These are phyloP conservation scores for Trichoderma reesei DNA, from an alignment of 495 filamentous ascomycete species.

Conservation along the genomic window DNA sequence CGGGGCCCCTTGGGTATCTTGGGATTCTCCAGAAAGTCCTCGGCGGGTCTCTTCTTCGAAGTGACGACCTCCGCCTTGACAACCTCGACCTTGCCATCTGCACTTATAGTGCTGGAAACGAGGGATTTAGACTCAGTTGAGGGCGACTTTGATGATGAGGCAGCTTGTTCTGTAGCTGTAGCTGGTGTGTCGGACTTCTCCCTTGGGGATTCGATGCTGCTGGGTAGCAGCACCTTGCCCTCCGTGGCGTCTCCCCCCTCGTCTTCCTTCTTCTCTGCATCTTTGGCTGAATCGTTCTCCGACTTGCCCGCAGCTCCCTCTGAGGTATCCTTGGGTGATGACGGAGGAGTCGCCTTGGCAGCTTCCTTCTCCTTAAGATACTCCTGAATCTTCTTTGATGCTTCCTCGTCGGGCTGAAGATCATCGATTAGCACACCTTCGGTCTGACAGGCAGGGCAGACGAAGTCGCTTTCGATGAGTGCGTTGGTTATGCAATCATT, in stretches of 20 bases:
- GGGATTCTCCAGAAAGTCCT: slow-evolving; percentile 56
- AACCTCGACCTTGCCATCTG: slow-evolving; percentile 20
- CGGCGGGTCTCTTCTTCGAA: slow-evolving; percentile 72
- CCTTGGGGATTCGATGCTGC: neutral
- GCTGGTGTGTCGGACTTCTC: slow-evolving; percentile 31
- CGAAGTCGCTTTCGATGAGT: slow-evolving; percentile 93
- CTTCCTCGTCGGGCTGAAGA: slow-evolving; percentile 70
- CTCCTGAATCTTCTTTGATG: slow-evolving; percentile 62
- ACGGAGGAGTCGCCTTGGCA: slow-evolving; percentile 22
- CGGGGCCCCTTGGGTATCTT: slow-evolving; percentile 53
- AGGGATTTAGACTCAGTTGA: slow-evolving; percentile 12
- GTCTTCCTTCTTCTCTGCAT: neutral
- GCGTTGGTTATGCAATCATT: slow-evolving; percentile 97
- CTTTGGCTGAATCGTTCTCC: slow-evolving; percentile 11
- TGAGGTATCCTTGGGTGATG: slow-evolving; percentile 16
- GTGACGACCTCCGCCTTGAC: slow-evolving; percentile 28
- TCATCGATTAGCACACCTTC: slow-evolving; percentile 91
- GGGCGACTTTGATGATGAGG: slow-evolving; percentile 19
- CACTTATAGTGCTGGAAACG: slow-evolving; percentile 13
- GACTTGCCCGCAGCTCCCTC: slow-evolving; percentile 11
- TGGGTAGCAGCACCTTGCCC: neutral
- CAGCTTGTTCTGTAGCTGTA: slow-evolving; percentile 22
- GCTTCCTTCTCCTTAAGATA: slow-evolving; percentile 57
- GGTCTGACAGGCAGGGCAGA: slow-evolving; percentile 81
- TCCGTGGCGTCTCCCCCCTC: slow-evolving; percentile 15